These are phyloP conservation scores for Tulasnella sp. DNA, from an alignment of 768 basidiomycete species.

Conservation along the genomic window DNA sequence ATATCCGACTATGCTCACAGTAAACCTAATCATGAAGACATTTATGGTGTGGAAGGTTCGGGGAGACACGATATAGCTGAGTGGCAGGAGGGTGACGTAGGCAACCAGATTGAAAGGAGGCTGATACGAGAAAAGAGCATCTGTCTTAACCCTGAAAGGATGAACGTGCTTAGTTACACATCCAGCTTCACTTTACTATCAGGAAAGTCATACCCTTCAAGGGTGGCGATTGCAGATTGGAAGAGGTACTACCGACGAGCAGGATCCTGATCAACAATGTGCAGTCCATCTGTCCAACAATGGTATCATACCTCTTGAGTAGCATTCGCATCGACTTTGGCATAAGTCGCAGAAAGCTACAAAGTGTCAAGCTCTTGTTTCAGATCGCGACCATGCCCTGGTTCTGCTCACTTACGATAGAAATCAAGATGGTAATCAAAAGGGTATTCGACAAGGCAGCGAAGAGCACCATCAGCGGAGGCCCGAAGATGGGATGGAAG, in stretches of 20 bases:
- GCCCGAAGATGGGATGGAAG: slow-evolving; percentile 48
- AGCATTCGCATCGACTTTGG: slow-evolving; percentile 46
- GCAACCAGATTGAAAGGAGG: slow-evolving; percentile 86
- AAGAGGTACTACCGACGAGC: slow-evolving; percentile 63
- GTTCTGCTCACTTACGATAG: slow-evolving; percentile 45
- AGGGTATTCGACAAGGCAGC: slow-evolving; percentile 77
- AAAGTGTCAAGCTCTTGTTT: neutral
- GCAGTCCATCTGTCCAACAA: neutral
- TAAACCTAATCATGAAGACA: slow-evolving; percentile 79
- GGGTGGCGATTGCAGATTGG: slow-evolving; percentile 79
- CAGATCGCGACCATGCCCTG: no score
- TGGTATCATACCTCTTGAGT: slow-evolving; percentile 51
- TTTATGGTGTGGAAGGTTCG: slow-evolving; percentile 77
- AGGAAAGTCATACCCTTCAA: slow-evolving; percentile 62
- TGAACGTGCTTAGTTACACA: slow-evolving; percentile 28
- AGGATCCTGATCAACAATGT: neutral
- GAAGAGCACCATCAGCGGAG: slow-evolving; percentile 43
- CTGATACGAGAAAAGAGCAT: slow-evolving; percentile 87
- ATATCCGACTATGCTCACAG: slow-evolving; percentile 44
- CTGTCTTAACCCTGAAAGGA: slow-evolving; percentile 67
- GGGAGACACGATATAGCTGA: slow-evolving; percentile 69
- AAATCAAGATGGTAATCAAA: slow-evolving; percentile 81
- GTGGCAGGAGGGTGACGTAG: slow-evolving; percentile 72
- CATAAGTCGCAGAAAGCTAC: slow-evolving; percentile 27
- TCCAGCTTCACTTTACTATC: neutral